Evolutionary conservation across 306 rosid species (phyloP).

Genomic region (Lablab purpureus): DNA sequence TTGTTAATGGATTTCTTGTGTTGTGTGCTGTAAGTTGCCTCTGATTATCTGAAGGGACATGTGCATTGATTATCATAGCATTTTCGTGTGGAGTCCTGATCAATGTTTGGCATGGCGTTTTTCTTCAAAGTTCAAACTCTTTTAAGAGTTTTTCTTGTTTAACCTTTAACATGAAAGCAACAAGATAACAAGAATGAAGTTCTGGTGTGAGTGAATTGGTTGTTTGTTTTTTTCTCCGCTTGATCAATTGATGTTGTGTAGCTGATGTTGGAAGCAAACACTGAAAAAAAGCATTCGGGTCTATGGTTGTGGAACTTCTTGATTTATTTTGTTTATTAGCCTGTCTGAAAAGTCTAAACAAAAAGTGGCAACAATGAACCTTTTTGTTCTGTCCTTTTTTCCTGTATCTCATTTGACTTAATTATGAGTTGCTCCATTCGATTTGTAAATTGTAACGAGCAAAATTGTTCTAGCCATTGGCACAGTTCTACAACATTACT

Average conservation of each 20-base stretch:
- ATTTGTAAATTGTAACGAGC: neutral
- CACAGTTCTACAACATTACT: neutral
- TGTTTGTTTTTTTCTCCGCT: neutral
- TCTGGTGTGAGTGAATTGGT: conserved; percentile 8
- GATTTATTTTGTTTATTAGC: neutral
- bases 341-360: neutral
- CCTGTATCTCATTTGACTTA: neutral
- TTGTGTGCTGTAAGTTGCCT: conserved; percentile 5
- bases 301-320: neutral
- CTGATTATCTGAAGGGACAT: conserved; percentile 9
- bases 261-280: neutral
- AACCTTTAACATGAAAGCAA: neutral
- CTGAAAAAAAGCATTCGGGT: neutral
- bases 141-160: neutral
- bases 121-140: neutral
- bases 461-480: neutral
- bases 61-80: neutral
- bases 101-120: neutral
- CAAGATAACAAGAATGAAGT: neutral
- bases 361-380: neutral
- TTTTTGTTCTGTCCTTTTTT: conserved; percentile 7
- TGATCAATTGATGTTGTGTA: neutral
- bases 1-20: neutral
- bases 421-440: neutral
- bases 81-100: neutral